Conservation (phyloP, 2,329 filamentous ascomycete species). For the Didymella pinodella region DNA sequence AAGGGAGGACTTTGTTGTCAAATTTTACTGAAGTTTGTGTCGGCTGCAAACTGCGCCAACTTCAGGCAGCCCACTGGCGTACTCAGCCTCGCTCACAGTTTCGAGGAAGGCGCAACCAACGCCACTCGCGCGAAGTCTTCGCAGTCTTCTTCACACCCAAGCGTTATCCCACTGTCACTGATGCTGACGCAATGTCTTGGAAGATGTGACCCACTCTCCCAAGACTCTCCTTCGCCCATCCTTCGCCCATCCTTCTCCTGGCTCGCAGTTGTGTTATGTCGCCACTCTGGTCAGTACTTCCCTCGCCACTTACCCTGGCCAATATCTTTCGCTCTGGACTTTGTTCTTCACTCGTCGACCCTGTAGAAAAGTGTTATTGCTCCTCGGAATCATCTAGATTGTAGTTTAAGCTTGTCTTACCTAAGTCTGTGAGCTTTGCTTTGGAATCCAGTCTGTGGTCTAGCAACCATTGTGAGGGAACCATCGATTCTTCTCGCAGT, state of each 20-base stretch:
- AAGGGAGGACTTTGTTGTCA: background rate
- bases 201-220: background rate
- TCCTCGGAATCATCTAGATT: background rate
- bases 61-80: conserved; percentile 10
- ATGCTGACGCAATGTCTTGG: background rate
- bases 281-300: background rate
- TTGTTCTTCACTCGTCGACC: background rate
- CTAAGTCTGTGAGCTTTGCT: background rate
- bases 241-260: background rate
- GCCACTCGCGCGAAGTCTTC: background rate
- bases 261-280: background rate
- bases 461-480: background rate
- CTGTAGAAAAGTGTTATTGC: background rate
- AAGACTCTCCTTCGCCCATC: background rate
- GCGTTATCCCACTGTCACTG: background rate
- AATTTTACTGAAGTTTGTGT: background rate
- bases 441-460: background rate
- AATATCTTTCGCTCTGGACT: background rate
- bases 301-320: background rate
- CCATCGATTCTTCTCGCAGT: background rate
- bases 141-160: background rate
- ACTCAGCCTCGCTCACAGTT: background rate
- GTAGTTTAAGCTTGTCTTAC: background rate
- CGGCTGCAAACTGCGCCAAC: conserved; percentile 11
- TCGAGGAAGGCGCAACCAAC: background rate